Evolutionary conservation across 352 stramenopile genomes (phyloP).

Genomic region (Aphanomyces cochlioides): DNA sequence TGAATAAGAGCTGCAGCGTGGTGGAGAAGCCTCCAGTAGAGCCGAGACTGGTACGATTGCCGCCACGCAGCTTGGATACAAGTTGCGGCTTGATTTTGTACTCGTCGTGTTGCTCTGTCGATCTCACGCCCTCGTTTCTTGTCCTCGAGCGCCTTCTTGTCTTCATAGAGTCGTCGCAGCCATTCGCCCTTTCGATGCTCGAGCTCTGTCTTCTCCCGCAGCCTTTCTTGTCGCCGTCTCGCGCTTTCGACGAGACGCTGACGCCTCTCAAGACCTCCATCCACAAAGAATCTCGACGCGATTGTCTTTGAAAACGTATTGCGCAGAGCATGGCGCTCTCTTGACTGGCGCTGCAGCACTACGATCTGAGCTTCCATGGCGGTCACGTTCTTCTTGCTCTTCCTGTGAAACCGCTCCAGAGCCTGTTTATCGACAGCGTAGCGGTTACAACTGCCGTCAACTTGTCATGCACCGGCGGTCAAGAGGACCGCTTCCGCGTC

Average conservation of each 20-base stretch:
- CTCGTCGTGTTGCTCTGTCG: slow-evolving; percentile 2
- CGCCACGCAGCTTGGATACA: slow-evolving; percentile 22
- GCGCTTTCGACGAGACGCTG: slow-evolving; percentile 9
- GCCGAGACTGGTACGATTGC: not conserved
- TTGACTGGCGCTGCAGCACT: slow-evolving; percentile 22
- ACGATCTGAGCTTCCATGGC: slow-evolving; percentile 26
- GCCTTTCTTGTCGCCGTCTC: slow-evolving; percentile 9
- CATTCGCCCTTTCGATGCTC: slow-evolving; percentile 13
- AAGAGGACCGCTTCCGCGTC: slow-evolving; percentile 16
- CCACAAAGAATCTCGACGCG: slow-evolving; percentile 18
- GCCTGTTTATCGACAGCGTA: too few species aligned
- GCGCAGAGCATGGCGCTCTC: slow-evolving; percentile 18
- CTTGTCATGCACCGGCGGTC: slow-evolving; percentile 15
- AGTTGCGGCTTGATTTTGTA: slow-evolving; percentile 3
- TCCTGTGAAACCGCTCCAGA: too few species aligned
- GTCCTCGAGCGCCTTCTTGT: slow-evolving; percentile 21
- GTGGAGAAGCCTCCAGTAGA: slow-evolving; percentile 11
- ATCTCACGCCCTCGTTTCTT: slow-evolving; percentile 25
- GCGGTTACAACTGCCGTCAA: too few species aligned
- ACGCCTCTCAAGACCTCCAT: slow-evolving; percentile 13
- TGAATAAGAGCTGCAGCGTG: slow-evolving; percentile 23
- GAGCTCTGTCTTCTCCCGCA: slow-evolving; percentile 9
- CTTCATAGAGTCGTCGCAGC: slow-evolving; percentile 9
- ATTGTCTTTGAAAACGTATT: slow-evolving; percentile 22
- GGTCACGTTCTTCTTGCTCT: not conserved